Evolutionary conservation across 1,284 basidiomycete genomes (phyloP), one percentile per base, ranked within the genome.

Genomic region (Tremellales sp.): DNA sequence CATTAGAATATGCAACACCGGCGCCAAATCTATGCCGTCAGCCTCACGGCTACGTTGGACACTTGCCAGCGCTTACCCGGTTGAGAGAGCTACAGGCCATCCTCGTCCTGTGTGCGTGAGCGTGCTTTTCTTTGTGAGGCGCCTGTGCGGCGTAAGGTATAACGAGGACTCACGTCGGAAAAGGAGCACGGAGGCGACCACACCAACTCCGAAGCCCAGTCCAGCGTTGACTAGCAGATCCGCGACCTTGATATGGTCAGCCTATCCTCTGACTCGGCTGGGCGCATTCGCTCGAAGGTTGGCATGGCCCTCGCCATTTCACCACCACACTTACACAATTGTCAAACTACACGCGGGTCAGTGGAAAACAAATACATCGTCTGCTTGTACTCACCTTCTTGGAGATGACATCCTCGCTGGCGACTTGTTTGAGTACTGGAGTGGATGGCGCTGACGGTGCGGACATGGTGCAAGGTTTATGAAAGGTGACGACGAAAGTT

Each of bases 21-120:
- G 73, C 72, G 51, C 74, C 75, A 61, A 76, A 75, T 25, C 74
- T 74, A 56, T 24, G 31, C 1, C 11, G 13, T 17, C 25, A 45
- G 4, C 19, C 7, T n/a, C 15, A 45, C 29, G 13, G 21, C 21
- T 15, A 17, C n/a, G n/a, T n/a, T n/a, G n/a, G n/a, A n/a, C n/a
- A n/a, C n/a, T n/a, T n/a, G n/a, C n/a, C n/a, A 29, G n/a, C 12
- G 88, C 91, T 70, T 89, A 96, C 55, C 94, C 93, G 19, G 92
- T 91, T 6, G 88, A 82, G 51, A 97, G 83, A 53, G 90, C 87
- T 56, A 97, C 87, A 22, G 94, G 94, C 89, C 92, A 97, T 67
- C 87, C 88, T 60, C 93, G 89, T 79, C 94, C 93, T 97, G 73
- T 2, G 17, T 8, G 31, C 27, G 49, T 40, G 49, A 57, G 46